phyloP scores from a whole-genome alignment of 805 yeast genomes.

The Saturnispora gosingensis region DNA sequence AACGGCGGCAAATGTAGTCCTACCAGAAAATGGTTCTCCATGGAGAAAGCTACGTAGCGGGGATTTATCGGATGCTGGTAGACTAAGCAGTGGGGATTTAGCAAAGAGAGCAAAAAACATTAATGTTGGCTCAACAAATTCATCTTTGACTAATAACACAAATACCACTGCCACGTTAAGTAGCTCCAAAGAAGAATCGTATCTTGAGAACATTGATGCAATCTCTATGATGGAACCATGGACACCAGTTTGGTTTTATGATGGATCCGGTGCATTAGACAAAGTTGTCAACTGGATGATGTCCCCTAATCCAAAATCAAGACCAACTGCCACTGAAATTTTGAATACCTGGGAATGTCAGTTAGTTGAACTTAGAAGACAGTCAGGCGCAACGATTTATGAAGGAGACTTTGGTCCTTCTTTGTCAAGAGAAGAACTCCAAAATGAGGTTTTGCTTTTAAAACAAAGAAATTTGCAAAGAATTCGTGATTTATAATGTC shows the following conservation, averaged over 20 bases:
- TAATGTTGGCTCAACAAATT: neutral
- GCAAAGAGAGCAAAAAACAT: constrained; percentile 17
- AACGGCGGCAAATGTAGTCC: constrained; percentile 87
- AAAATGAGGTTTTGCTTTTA: constrained; percentile 7
- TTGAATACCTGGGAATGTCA: constrained; percentile 63
- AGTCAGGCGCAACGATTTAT: constrained; percentile 87
- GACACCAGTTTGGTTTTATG: constrained; percentile 80
- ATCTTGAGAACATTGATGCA: neutral
- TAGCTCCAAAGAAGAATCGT: neutral
- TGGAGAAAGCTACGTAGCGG: constrained; percentile 97
- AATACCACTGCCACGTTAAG: neutral
- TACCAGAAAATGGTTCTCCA: constrained; percentile 93
- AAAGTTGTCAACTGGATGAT: constrained; percentile 81
- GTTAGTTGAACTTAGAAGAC: constrained; percentile 69
- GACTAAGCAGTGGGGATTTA: constrained; percentile 64
- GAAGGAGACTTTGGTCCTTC: constrained; percentile 92
- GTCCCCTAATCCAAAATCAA: constrained; percentile 64
- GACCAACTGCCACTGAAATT: constrained; percentile 78
- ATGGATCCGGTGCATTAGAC: constrained; percentile 66
- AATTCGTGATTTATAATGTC: neutral
- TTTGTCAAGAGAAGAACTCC: constrained; percentile 29
- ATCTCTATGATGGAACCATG: constrained; percentile 29
- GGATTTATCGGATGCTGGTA: constrained; percentile 91
- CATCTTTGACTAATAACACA: neutral
- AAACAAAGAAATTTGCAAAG: neutral